phyloP scores from a whole-genome alignment of 345 rosid species.

The Stellera chamaejasme region DNA sequence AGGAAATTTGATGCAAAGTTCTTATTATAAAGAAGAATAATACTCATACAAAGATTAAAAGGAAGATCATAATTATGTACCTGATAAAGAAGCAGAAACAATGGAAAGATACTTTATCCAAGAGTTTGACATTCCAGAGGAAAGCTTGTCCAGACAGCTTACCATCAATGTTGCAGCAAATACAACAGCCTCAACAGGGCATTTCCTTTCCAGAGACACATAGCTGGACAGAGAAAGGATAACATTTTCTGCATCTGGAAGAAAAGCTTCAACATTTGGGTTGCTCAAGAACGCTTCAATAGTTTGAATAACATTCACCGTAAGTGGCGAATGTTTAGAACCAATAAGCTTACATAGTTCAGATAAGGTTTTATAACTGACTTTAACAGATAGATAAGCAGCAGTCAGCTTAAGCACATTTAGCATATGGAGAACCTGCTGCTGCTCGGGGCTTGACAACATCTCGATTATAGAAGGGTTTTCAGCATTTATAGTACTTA shows the following conservation, averaged over 20 bases:
- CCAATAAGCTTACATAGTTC: constrained; percentile 43
- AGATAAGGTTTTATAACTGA: constrained; percentile 34
- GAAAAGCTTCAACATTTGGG: constrained; percentile 29
- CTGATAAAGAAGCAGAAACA: constrained; percentile 49
- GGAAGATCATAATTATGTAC: constrained; percentile 19
- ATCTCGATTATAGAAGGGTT: constrained; percentile 40
- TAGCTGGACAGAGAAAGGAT: constrained; percentile 47
- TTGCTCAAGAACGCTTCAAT: constrained; percentile 46
- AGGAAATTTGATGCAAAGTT: too few species aligned
- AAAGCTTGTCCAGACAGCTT: constrained; percentile 43
- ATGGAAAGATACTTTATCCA: constrained; percentile 41
- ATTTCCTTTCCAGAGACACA: constrained; percentile 37
- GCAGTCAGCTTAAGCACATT: constrained; percentile 50
- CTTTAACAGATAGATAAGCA: constrained; percentile 46
- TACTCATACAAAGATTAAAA: too few species aligned
- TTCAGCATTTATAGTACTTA: constrained; percentile 22
- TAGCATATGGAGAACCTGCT: constrained; percentile 67
- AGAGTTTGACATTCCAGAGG: constrained; percentile 27
- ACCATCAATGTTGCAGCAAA: constrained; percentile 45
- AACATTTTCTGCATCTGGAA: constrained; percentile 38
- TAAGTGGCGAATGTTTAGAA: constrained; percentile 45
- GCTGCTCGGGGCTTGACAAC: constrained; percentile 31
- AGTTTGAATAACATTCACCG: constrained; percentile 48
- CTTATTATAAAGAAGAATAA: too few species aligned
- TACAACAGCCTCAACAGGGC: constrained; percentile 56